Evolutionary conservation across 2,329 filamentous ascomycete species (phyloP).

Genomic region (Davidsoniella neocaledoniae): DNA sequence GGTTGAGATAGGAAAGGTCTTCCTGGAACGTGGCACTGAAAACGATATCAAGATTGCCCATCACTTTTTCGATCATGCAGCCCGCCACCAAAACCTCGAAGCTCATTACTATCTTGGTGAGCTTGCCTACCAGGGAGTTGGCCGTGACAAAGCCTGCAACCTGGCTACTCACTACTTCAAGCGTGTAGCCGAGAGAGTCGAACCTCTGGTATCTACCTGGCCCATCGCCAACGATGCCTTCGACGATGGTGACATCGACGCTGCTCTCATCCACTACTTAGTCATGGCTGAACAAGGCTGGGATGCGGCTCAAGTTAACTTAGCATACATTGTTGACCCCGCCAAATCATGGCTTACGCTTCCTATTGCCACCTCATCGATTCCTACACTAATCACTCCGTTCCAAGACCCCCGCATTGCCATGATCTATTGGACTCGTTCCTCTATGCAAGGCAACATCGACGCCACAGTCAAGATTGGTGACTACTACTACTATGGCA

Average conservation of each 20-base stretch:
- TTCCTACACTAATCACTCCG: slow-evolving; percentile 16
- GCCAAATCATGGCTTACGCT: slow-evolving; percentile 44
- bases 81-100: slow-evolving; percentile 68
- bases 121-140: slow-evolving; percentile 64
- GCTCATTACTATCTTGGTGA: slow-evolving; percentile 87
- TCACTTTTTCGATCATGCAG: slow-evolving; percentile 76
- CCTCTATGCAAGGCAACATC: slow-evolving; percentile 80
- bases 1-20: slow-evolving; percentile 66
- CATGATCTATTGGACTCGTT: slow-evolving; percentile 87
- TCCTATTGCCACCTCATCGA: slow-evolving; percentile 18
- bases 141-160: slow-evolving; percentile 60
- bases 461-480: slow-evolving; percentile 96
- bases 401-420: slow-evolving; percentile 45
- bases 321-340: slow-evolving; percentile 72
- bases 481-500: slow-evolving; percentile 81
- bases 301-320: slow-evolving; percentile 76
- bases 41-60: slow-evolving; percentile 61
- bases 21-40: slow-evolving; percentile 61
- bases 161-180: slow-evolving; percentile 73
- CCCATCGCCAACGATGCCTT: slow-evolving; percentile 70
- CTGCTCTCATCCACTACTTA: slow-evolving; percentile 65
- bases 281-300: slow-evolving; percentile 88
- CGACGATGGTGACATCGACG: slow-evolving; percentile 59
- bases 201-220: slow-evolving; percentile 61
- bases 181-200: slow-evolving; percentile 55